Percentiles rank a stretch among this genome's conserved stretches.
phyloP scores from a whole-genome alignment of 805 yeast species.

The Spathaspora passalidarum region DNA sequence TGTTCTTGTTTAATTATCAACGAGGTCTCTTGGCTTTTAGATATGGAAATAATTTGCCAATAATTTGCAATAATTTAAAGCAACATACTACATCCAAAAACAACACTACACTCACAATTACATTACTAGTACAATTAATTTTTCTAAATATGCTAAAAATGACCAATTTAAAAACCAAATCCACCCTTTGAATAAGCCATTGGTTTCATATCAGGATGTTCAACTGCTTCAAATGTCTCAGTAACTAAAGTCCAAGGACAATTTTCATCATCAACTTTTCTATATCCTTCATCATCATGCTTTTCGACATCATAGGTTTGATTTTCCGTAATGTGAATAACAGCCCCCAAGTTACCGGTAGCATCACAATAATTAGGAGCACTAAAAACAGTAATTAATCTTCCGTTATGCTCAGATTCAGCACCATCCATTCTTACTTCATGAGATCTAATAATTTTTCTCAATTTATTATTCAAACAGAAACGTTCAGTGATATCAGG shows the following conservation, averaged over 20 bases:
- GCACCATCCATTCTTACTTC: constrained; percentile 94
- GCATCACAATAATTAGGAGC: constrained; percentile 98
- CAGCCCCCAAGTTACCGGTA: constrained; percentile 89
- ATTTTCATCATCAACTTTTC: constrained; percentile 31
- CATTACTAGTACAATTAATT: background rate
- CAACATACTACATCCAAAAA: too few species aligned
- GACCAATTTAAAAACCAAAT: constrained; percentile 30
- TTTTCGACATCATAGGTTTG: constrained; percentile 43
- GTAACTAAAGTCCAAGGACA: constrained; percentile 49
- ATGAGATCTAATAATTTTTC: constrained; percentile 87
- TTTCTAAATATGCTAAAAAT: background rate
- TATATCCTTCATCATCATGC: constrained; percentile 39
- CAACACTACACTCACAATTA: too few species aligned
- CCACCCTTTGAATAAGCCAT: constrained; percentile 76
- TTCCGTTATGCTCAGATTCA: constrained; percentile 81
- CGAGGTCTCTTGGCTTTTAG: too few species aligned
- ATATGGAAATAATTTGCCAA: too few species aligned
- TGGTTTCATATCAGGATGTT: constrained; percentile 88
- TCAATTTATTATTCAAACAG: constrained; percentile 66
- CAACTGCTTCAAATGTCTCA: constrained; percentile 72
- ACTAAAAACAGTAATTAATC: constrained; percentile 88
- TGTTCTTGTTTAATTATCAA: too few species aligned
- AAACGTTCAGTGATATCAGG: constrained; percentile 87
- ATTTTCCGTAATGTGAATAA: constrained; percentile 63
- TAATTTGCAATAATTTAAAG: too few species aligned